Evolutionary conservation across 2,329 filamentous ascomycete genomes (phyloP), one percentile per base, ranked within the genome.

Genomic region (Arthrobotrys megalospora): DNA sequence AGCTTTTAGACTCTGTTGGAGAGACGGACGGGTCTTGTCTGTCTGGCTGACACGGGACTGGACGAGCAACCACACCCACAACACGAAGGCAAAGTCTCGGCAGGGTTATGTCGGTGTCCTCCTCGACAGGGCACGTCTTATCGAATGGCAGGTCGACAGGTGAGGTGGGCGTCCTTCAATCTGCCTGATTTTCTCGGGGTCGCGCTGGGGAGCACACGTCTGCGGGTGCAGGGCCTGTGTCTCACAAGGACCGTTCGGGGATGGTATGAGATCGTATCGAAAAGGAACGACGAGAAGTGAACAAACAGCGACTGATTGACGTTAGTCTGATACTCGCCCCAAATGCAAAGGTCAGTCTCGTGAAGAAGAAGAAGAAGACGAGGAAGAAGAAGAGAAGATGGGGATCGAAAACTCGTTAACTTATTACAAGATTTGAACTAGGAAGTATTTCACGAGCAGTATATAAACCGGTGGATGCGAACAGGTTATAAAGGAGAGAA

Each of bases 401-500:
- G 3, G 19, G 24, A 24, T 62, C 12, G 55, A 62, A 43, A 62
- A 62, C 16, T 16, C 21, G 34, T 43, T 43, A 63, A 47, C 24
- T 47, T 28, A 63, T 63, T 63, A 63, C 58, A 63, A 45, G 21
- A 48, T 47, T 63, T 63, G 36, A 24, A 34, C 58, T 11, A 47
- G 58, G 21, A 63, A 63, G 58, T 63, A 34, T 47, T 21, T 36
- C 52, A 21, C 19, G 21, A 24, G 41, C 32, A 7, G 41, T 45
- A 7, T 63, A 71, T 64, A 55, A 50, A 24, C 34, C 34, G 14
- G 34, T 38, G 28, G 63, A 53, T 28, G 32, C 43, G 43, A 66
- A 24, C 41, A 43, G 63, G 47, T 66, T 66, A 66, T 66, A 53
- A 66, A 66, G 63, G 63, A 66, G 63, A 63, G 36, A 53, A 34